Base-by-base conservation (phyloP, 1,284 basidiomycete genomes). In the Peniophora sp. region DNA sequence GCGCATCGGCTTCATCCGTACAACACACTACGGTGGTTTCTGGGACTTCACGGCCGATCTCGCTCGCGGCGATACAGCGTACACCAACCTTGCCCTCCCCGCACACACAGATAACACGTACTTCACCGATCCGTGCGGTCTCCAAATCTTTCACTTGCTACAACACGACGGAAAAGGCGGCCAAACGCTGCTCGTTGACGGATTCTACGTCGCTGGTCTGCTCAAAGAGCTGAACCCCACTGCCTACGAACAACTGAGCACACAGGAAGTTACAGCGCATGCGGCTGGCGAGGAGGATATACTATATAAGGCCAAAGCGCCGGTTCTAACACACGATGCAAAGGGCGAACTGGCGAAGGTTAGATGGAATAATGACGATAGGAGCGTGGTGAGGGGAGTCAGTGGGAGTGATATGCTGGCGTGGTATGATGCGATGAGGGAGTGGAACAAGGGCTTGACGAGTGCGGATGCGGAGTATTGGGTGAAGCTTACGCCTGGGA, bases 71-170 rank as follows among this genome's bases (percentile, higher is more conserved):
- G 95, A 98, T 64, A 85, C 92, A 5, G 85, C 87, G 19, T 99
- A 99, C 68, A 95, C 93, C 8, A 90, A 86, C 19, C 68, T 97
- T 39, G 87, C 87, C 1, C 79, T 99, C 3, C 84, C 82, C 8
- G 93, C 92, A 0, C 96, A 99, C 65, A 98, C 95, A 1, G 96
- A 98, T 62, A 97, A 90, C 47, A 96, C 95, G 2, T 97, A 97
- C 69, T 93, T 89, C 60, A 93, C 89, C 36, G 90, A 96, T 65
- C 92, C 96, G 0, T 90, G 89, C 47, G 95, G 96, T 2, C 71
- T 99, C 22, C 96, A 99, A 64, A 74, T 97, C 50, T 98, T 99
- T 72, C 96, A 99, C 65, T 78, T 97, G 27, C 82, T 98, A 35
- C 93, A 97, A 63, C 85, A 81, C 0, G 74, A 84, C 0, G 92